Conservation (phyloP, 176 grass and related monocot genomes). For the Typha latifolia region DNA sequence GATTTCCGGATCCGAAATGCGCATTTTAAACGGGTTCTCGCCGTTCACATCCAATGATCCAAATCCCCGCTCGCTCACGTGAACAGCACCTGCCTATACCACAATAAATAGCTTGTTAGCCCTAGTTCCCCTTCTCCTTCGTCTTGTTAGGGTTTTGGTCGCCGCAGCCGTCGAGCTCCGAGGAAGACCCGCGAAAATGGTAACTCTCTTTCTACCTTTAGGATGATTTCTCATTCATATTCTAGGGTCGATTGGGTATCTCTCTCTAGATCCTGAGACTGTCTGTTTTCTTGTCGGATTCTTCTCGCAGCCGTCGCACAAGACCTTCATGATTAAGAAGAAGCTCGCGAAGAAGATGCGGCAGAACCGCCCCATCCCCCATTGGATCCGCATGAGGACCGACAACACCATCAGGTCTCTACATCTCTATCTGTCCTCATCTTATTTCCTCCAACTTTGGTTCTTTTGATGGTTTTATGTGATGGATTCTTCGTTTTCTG, state of each 20-base stretch:
- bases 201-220: background rate
- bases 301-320: constrained; percentile 18
- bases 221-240: background rate
- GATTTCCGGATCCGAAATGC: too few species aligned
- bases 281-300: background rate
- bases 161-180: background rate
- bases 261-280: background rate
- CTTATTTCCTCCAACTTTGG: background rate
- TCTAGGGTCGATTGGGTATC: background rate
- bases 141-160: constrained; percentile 5
- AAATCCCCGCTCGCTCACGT: too few species aligned
- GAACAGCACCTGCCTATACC: too few species aligned
- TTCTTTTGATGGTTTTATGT: background rate
- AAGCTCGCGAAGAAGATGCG: constrained; percentile 28
- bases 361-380: constrained; percentile 23
- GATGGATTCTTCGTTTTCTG: background rate
- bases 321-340: constrained; percentile 22
- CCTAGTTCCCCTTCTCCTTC: background rate
- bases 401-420: constrained; percentile 17
- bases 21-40: too few species aligned
- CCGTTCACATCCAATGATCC: too few species aligned
- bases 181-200: constrained; percentile 1
- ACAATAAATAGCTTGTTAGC: background rate
- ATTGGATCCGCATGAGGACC: constrained; percentile 27
- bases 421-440: background rate